Evolutionary conservation across 2,329 filamentous ascomycete species (phyloP), one percentile per base, ranked within the genome.

Genomic region (Penicillium brasilianum): DNA sequence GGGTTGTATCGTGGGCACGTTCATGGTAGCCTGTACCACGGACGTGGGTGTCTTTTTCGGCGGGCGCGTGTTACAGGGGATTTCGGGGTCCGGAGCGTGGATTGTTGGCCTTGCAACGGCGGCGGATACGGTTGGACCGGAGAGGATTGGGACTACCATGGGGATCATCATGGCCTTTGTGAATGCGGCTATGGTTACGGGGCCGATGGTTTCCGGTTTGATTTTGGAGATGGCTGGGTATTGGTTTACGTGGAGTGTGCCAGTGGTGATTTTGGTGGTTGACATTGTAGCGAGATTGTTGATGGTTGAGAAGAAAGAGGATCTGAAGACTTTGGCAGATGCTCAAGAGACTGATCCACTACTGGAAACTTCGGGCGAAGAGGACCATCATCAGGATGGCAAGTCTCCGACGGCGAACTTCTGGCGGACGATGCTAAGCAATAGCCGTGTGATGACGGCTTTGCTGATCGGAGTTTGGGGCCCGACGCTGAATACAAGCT

Each of bases 401-500:
- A 43, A 13, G 14, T 13, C 37, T n/a, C n/a, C 43, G 13, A 10
- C 41, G 10, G 46, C 39, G 20, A 51, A 61, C 8, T 72, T 71
- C 16, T 71, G 82, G 28, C 62, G 79, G 34, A 74, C 74, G 18
- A 76, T 84, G 36, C 75, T 83, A 18, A 70, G 72, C 30, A 78
- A 80, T 22, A 72, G 71, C 3, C 77, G 80, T 9, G 72, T 83
- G 9, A 62, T 81, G 41, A 56, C 53, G 41, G 39, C 43, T 5
- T 36, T 56, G 39, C 16, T 56, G 25, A 56, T 56, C n/a, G 34
- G 25, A 4, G 10, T 56, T 46, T 56, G 53, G 53, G 30, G 73
- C 75, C 10, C 76, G 76, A 1, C 72, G 82, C 7, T 77, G 74
- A 69, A 79, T 75, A 81, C 83, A 13, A 78, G 81, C 0, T 84